Evolutionary conservation across 148 eudicot species (phyloP).

Genomic region (Vaccinium corymbosum): DNA sequence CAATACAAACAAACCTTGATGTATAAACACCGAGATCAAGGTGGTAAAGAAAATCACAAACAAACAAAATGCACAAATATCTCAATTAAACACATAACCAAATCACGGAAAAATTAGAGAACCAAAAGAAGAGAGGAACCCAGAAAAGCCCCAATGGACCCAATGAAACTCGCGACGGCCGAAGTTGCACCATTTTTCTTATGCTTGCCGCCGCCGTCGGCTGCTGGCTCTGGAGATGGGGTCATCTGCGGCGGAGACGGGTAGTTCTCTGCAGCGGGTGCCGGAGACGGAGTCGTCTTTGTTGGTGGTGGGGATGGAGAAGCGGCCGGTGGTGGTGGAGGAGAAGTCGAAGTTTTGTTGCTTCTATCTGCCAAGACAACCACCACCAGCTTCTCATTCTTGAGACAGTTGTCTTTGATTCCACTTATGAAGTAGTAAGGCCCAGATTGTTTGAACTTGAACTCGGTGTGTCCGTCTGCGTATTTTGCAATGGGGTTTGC

Average conservation of each 20-base stretch:
- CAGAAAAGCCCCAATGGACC: conserved; percentile 46
- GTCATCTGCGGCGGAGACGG: neutral
- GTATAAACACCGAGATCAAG: neutral
- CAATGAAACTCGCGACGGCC: conserved; percentile 24
- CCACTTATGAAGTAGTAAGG: conserved; percentile 89
- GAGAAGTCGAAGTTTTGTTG: neutral
- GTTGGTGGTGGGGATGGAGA: conserved; percentile 25
- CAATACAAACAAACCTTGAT: conserved; percentile 10
- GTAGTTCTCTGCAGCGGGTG: conserved; percentile 29
- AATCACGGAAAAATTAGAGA: conserved; percentile 27
- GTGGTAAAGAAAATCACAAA: neutral
- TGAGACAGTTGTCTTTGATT: conserved; percentile 56
- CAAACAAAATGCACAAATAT: neutral
- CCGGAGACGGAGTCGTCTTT: conserved; percentile 34
- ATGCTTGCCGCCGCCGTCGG: neutral
- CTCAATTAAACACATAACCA: neutral
- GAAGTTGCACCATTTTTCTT: conserved; percentile 32
- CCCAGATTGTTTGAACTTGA: conserved; percentile 58
- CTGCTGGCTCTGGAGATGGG: conserved; percentile 21
- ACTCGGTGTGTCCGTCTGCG: conserved; percentile 63
- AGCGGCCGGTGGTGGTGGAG: conserved; percentile 16
- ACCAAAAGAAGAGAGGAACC: conserved; percentile 49
- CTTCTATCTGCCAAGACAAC: conserved; percentile 72
- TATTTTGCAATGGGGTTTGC: conserved; percentile 39
- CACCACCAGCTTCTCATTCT: conserved; percentile 62